These are phyloP conservation scores for Colletotrichum viniferum DNA, from an alignment of 2,329 filamentous ascomycete genomes.

Conservation along the genomic window DNA sequence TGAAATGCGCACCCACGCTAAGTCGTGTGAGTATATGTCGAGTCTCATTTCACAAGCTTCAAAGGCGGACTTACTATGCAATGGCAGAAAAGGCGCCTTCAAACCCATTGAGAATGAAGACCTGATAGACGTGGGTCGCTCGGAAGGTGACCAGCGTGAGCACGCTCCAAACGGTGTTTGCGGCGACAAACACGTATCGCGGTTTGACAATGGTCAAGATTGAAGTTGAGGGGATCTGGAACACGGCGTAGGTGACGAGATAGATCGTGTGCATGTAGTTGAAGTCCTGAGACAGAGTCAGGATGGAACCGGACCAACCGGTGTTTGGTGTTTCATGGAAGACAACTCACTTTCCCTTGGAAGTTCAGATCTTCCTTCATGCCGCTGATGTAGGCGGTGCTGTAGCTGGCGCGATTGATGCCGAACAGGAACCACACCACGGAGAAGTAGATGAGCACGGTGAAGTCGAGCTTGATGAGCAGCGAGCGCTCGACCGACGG, in stretches of 20 bases:
- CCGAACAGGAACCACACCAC: conserved; percentile 53
- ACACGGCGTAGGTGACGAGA: conserved; percentile 46
- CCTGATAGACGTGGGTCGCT: conserved; percentile 45
- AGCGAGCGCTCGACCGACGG: conserved; percentile 28
- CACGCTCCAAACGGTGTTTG: conserved; percentile 47
- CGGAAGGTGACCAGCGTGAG: conserved; percentile 47
- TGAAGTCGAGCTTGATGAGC: conserved; percentile 44
- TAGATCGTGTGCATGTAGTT: conserved; percentile 41
- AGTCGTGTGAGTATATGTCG: conserved; percentile 26
- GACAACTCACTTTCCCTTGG: conserved; percentile 30
- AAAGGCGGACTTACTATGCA: conserved; percentile 36
- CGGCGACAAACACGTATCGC: conserved; percentile 29
- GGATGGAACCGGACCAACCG: background rate
- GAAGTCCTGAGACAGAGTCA: conserved; percentile 27
- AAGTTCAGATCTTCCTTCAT: conserved; percentile 42
- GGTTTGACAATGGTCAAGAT: conserved; percentile 23
- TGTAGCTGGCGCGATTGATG: conserved; percentile 47
- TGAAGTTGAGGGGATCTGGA: conserved; percentile 48
- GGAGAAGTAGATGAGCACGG: conserved; percentile 47
- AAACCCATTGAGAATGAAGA: conserved; percentile 47
- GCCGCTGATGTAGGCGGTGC: conserved; percentile 45
- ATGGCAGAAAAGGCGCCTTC: conserved; percentile 48
- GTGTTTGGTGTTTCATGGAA: background rate
- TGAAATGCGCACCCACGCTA: conserved; percentile 43
- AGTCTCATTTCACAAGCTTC: background rate